phyloP scores from a whole-genome alignment of 2,329 filamentous ascomycete genomes.

The Hawksworthiomyces lignivorus region DNA sequence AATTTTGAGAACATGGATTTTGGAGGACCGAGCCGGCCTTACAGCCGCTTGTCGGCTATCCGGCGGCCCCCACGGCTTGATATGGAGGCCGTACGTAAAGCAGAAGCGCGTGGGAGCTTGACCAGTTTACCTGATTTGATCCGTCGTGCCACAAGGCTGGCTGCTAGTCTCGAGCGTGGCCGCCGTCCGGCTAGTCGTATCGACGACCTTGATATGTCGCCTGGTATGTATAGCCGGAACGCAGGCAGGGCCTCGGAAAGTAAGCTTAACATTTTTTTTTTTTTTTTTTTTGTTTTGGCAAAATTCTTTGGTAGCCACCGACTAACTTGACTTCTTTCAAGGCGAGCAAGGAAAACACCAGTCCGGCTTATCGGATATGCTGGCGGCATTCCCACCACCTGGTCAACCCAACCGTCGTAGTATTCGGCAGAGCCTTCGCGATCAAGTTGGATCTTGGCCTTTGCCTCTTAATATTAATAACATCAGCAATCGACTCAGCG shows the following conservation, averaged over 20 bases:
- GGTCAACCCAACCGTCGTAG: slow-evolving; percentile 37
- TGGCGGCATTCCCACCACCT: slow-evolving; percentile 57
- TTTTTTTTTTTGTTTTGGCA: too few relatives aligned
- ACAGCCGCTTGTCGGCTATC: slow-evolving; percentile 46
- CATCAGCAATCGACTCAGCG: slow-evolving; percentile 11
- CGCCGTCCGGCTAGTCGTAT: slow-evolving; percentile 54
- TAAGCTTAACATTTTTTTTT: too few relatives aligned
- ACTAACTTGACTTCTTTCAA: too few relatives aligned
- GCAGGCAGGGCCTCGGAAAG: slow-evolving; percentile 32
- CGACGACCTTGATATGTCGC: slow-evolving; percentile 45
- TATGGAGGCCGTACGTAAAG: slow-evolving; percentile 71
- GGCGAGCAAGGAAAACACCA: slow-evolving; percentile 36
- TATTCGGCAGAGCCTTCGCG: slow-evolving; percentile 37
- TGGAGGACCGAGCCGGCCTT: slow-evolving; percentile 20
- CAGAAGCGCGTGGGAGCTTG: slow-evolving; percentile 78
- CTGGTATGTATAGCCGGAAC: slow-evolving; percentile 27
- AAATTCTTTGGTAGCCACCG: too few relatives aligned
- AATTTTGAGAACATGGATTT: not conserved
- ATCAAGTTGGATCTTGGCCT: slow-evolving; percentile 46
- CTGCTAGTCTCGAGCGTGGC: slow-evolving; percentile 80
- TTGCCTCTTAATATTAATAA: slow-evolving; percentile 26
- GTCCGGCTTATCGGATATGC: slow-evolving; percentile 55
- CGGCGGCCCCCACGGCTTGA: slow-evolving; percentile 66
- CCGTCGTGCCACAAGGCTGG: slow-evolving; percentile 74
- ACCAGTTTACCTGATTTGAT: slow-evolving; percentile 92